Evolutionary conservation across 495 filamentous ascomycete species (phyloP).

Genomic region (Talaromyces thailandensis): DNA sequence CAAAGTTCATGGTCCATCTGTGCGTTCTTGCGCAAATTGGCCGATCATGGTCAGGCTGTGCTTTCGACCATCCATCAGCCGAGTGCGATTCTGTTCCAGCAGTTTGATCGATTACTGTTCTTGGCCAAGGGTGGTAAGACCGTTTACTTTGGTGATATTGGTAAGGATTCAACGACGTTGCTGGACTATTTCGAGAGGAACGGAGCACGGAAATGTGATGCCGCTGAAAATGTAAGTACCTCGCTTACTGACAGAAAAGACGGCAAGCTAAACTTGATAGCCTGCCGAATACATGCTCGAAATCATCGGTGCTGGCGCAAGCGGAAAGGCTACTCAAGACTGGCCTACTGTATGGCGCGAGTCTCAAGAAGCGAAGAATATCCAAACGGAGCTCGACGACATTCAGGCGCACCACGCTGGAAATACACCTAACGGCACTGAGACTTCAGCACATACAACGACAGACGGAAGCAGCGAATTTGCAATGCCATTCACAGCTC

Average conservation of each 20-base stretch:
- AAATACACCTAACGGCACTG: slow-evolving; percentile 9
- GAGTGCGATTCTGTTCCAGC: slow-evolving; percentile 87
- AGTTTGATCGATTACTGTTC: slow-evolving; percentile 86
- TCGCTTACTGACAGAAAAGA: not conserved
- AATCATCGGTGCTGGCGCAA: slow-evolving; percentile 86
- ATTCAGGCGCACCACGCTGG: slow-evolving; percentile 45
- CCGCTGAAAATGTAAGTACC: slow-evolving; percentile 41
- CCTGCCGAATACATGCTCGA: slow-evolving; percentile 97
- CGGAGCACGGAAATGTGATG: slow-evolving; percentile 60
- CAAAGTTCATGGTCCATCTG: slow-evolving; percentile 91
- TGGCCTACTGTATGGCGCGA: slow-evolving; percentile 78
- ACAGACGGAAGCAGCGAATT: slow-evolving; percentile 22
- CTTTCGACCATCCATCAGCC: slow-evolving; percentile 97
- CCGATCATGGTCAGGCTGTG: slow-evolving; percentile 82
- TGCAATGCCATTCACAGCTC: slow-evolving; percentile 41
- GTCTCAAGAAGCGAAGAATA: slow-evolving; percentile 53
- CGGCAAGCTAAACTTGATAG: slow-evolving; percentile 45
- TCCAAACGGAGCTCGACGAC: slow-evolving; percentile 54
- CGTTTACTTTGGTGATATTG: slow-evolving; percentile 88
- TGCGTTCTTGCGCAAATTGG: slow-evolving; percentile 75
- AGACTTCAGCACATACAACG: slow-evolving; percentile 9
- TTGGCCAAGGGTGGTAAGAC: slow-evolving; percentile 72
- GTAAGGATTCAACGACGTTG: slow-evolving; percentile 64
- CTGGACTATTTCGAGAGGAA: slow-evolving; percentile 75
- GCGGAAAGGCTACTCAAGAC: slow-evolving; percentile 63